Conservation (phyloP, 1,284 basidiomycete species). For the Phellopilus nigrolimitatus region DNA sequence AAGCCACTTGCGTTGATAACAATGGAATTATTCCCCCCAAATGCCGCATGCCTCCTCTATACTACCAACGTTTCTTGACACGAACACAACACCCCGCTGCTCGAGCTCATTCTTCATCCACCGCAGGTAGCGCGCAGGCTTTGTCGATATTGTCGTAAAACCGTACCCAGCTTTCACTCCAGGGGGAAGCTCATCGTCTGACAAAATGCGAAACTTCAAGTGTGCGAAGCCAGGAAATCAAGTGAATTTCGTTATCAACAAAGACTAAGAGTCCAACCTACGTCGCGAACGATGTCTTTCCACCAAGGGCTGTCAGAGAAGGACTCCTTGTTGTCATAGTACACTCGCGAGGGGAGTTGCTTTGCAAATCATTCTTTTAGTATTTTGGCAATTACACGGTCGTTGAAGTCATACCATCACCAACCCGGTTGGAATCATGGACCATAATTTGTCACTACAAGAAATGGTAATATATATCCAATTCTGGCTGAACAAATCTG, state of each 20-base stretch:
- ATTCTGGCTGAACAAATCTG: neutral
- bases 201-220: slow-evolving; percentile 37
- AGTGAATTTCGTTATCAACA: neutral
- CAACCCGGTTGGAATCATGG: slow-evolving; percentile 43
- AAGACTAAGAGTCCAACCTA: slow-evolving; percentile 28
- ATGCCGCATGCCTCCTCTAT: slow-evolving; percentile 38
- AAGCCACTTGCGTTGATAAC: slow-evolving; percentile 47
- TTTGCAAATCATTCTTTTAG: slow-evolving; percentile 27
- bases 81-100: slow-evolving; percentile 30
- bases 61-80: slow-evolving; percentile 30
- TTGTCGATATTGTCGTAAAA: slow-evolving; percentile 45
- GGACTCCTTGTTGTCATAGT: slow-evolving; percentile 30
- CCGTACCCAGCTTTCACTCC: slow-evolving; percentile 35
- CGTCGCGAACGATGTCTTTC: slow-evolving; percentile 45
- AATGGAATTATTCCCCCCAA: slow-evolving; percentile 33
- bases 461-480: neutral
- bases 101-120: slow-evolving; percentile 42
- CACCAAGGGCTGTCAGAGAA: slow-evolving; percentile 43
- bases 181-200: slow-evolving; percentile 30
- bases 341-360: slow-evolving; percentile 42
- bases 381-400: slow-evolving; percentile 7
- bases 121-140: slow-evolving; percentile 43
- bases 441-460: slow-evolving; percentile 43
- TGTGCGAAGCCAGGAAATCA: neutral
- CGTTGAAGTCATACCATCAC: slow-evolving; percentile 36